Base-by-base conservation (phyloP, 306 rosid genomes). In the Lupinus albus region DNA sequence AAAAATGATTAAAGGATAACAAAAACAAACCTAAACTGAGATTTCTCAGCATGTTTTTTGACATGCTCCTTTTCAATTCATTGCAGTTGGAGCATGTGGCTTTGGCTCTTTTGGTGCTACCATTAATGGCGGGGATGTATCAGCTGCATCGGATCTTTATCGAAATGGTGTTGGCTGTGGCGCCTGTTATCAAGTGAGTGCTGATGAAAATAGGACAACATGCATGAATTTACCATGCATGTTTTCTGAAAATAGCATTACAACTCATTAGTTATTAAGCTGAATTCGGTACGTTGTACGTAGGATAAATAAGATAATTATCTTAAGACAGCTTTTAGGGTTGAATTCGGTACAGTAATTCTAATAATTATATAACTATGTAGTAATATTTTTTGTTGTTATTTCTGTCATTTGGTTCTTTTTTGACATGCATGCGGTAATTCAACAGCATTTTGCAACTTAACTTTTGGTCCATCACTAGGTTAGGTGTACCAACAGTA, bases 31-130 rank as follows among this genome's bases (percentile, higher is more conserved):
- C 16, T 70, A 15, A 15, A 56, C 5, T 55, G 61, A 65, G 52
- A 78, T 70, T 72, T 48, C 12, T 44, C 35, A 69, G 64, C 79
- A 59, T 68, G 61, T 18, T 71, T 10, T 18, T 66, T 52, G 53
- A 55, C 11, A 49, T 54, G 11, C 28, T 66, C 18, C 14, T 50
- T 61, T 56, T 46, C 36, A 35, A 59, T 66, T 41, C 71, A 66
- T 68, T 49, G 68, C 78, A 89, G 98, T 3, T 0, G 96, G 98
- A 51, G 89, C 88, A 13, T 89, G 96, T 60, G 91, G 95, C 21
- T 89, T 84, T 61, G 98, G 96, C 48, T 70, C 96, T 14, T 89
- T 92, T 57, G 98, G 96, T 75, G 96, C 98, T 48, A 89, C 88
- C 2, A 14, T 89, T 30, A 89, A 92, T 67, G 95, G 86, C 0